phyloP scores from a whole-genome alignment of 208 protist species.

The Leishmania lainsoni region DNA sequence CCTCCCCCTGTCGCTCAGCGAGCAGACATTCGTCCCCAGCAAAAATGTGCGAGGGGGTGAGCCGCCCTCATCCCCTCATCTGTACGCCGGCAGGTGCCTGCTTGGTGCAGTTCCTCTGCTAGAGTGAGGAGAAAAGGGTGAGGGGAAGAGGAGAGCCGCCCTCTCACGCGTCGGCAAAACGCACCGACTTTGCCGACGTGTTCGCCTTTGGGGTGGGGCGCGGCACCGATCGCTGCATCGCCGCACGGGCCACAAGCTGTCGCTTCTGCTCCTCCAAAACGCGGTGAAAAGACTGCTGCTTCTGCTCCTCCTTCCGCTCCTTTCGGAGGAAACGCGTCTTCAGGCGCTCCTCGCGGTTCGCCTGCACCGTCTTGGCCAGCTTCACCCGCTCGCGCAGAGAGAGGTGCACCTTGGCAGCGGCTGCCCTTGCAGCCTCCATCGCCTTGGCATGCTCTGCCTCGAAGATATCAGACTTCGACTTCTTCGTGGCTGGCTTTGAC shows the following conservation, averaged over 20 bases:
- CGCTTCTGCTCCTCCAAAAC: slow-evolving; percentile 85
- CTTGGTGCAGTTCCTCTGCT: not conserved
- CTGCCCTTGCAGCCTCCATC: slow-evolving; percentile 59
- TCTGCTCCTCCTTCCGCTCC: slow-evolving; percentile 45
- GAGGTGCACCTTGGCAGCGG: slow-evolving; percentile 47
- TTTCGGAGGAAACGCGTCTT: slow-evolving; percentile 41
- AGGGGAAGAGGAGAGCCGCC: not conserved
- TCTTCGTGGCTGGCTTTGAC: slow-evolving; percentile 2
- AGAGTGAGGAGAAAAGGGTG: no score
- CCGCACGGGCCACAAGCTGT: slow-evolving; percentile 65
- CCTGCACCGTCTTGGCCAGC: slow-evolving; percentile 58
- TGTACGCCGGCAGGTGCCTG: not conserved
- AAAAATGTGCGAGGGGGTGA: not conserved
- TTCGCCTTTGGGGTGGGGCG: slow-evolving; percentile 6
- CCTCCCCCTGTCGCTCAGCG: not conserved
- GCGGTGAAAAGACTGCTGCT: slow-evolving; percentile 63
- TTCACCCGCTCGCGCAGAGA: slow-evolving; percentile 60
- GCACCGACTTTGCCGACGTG: slow-evolving; percentile 51
- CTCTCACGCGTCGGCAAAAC: slow-evolving; percentile 41
- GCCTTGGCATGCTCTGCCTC: slow-evolving; percentile 55
- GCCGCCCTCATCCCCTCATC: not conserved
- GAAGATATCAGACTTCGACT: slow-evolving; percentile 38
- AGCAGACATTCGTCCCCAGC: not conserved
- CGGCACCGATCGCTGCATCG: slow-evolving; percentile 26
- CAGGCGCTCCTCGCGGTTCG: slow-evolving; percentile 55